A percentile compares a stretch with the other conserved stretches of the same genome.
Conservation (phyloP, 202 grass and related monocot genomes). For the Setaria italica region DNA sequence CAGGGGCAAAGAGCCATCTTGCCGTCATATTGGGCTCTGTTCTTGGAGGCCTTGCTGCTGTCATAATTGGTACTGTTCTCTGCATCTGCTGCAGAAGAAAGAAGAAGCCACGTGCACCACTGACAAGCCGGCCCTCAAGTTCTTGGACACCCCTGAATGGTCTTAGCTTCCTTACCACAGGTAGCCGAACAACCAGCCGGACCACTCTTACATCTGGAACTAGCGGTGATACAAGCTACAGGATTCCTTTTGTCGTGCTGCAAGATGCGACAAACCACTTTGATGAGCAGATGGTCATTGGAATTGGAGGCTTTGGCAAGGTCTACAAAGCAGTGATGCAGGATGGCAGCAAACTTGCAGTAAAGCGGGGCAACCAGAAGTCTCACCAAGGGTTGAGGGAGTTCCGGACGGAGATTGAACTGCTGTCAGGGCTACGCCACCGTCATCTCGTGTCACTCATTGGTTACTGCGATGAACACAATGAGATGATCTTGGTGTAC, state of each 20-base stretch:
- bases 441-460: slow-evolving; percentile 93
- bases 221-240: slow-evolving; percentile 61
- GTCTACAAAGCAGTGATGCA: slow-evolving; percentile 87
- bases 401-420: slow-evolving; percentile 88
- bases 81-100: slow-evolving; percentile 49
- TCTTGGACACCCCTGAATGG: slow-evolving; percentile 72
- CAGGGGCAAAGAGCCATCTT: slow-evolving; percentile 16
- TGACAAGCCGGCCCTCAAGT: slow-evolving; percentile 50
- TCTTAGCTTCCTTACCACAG: slow-evolving; percentile 64
- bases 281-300: slow-evolving; percentile 86
- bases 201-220: slow-evolving; percentile 70
- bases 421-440: slow-evolving; percentile 83
- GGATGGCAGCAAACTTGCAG: slow-evolving; percentile 74
- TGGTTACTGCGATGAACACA: slow-evolving; percentile 85
- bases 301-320: slow-evolving; percentile 91
- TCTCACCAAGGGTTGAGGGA: slow-evolving; percentile 93
- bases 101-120: slow-evolving; percentile 41
- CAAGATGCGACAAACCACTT: slow-evolving; percentile 80
- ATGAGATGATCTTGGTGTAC: slow-evolving; percentile 97
- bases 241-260: slow-evolving; percentile 64
- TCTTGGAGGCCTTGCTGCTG: slow-evolving; percentile 53
- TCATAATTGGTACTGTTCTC: slow-evolving; percentile 32
- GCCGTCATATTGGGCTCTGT: slow-evolving; percentile 58
- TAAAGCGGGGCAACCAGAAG: slow-evolving; percentile 82
- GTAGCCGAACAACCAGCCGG: slow-evolving; percentile 61